Evolutionary conservation across 1,284 basidiomycete genomes (phyloP).

Genomic region (Polyporus tsugae): DNA sequence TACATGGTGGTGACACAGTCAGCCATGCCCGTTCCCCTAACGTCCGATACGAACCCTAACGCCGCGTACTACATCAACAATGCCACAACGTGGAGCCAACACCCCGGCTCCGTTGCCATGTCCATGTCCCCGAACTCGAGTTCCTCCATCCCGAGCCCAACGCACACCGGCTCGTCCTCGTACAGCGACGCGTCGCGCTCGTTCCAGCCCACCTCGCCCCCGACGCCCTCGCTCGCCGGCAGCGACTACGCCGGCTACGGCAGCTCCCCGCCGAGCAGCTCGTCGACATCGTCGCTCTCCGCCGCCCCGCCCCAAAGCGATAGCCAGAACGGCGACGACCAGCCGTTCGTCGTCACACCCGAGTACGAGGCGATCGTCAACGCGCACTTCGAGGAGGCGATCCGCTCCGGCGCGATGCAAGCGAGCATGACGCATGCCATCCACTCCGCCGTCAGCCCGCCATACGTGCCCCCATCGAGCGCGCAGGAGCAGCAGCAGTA

Average conservation of each 20-base stretch:
- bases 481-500: conserved; percentile 7
- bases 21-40: neutral
- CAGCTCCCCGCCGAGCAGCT: conserved; percentile 31
- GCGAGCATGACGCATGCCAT: conserved; percentile 34
- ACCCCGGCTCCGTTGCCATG: conserved; percentile 13
- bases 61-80: conserved; percentile 16
- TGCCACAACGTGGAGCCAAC: conserved; percentile 20
- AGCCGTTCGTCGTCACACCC: conserved; percentile 43
- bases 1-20: conserved; percentile 7
- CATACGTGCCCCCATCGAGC: neutral
- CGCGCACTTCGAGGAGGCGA: conserved; percentile 39
- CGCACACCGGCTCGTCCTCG: conserved; percentile 19
- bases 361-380: conserved; percentile 43
- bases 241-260: conserved; percentile 28
- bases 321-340: conserved; percentile 36
- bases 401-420: conserved; percentile 41
- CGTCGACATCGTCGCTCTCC: conserved; percentile 26
- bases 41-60: neutral
- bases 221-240: conserved; percentile 16
- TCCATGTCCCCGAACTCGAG: conserved; percentile 8
- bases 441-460: conserved; percentile 14
- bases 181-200: conserved; percentile 7
- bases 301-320: conserved; percentile 9
- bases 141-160: conserved; percentile 24
- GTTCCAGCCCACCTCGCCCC: conserved; percentile 11